Evolutionary conservation across 1,284 basidiomycete genomes (phyloP).

Genomic region (Malassezia psittaci): DNA sequence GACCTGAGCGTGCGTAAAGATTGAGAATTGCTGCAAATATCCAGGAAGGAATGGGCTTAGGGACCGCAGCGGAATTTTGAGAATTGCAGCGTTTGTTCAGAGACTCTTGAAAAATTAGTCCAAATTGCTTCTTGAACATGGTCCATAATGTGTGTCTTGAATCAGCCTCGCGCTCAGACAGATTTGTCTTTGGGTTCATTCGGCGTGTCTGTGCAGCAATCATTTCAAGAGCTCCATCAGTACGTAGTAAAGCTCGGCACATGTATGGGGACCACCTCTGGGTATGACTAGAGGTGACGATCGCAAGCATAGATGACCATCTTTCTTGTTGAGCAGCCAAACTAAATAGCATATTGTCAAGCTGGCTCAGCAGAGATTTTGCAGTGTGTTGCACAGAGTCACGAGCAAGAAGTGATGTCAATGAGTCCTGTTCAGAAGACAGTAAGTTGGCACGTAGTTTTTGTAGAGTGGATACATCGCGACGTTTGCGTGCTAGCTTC

Average conservation of each 20-base stretch:
- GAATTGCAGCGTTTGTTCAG: too few relatives aligned
- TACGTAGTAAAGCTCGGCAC: constrained; percentile 11
- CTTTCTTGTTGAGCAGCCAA: constrained; percentile 8
- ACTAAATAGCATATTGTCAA: constrained; percentile 11
- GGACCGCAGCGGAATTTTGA: not conserved
- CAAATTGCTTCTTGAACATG: constrained; percentile 9
- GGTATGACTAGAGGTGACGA: not conserved
- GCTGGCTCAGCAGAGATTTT: not conserved
- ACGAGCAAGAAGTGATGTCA: not conserved
- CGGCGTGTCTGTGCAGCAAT: not conserved
- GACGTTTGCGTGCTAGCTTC: constrained; percentile 3
- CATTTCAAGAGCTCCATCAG: constrained; percentile 4
- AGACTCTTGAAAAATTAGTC: not conserved
- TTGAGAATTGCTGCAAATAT: constrained; percentile 3
- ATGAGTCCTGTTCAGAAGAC: not conserved
- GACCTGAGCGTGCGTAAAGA: constrained; percentile 4
- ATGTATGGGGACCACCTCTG: constrained; percentile 11
- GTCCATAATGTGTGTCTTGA: constrained; percentile 1
- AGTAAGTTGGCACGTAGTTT: not conserved
- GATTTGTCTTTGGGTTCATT: not conserved
- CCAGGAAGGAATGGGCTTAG: constrained; percentile 2
- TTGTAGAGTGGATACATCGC: constrained; percentile 6
- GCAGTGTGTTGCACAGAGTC: not conserved
- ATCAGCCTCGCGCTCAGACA: not conserved
- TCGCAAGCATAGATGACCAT: constrained; percentile 6